These are phyloP conservation scores for Aspergillus baeticus DNA, from an alignment of 495 filamentous ascomycete genomes.

Conservation along the genomic window DNA sequence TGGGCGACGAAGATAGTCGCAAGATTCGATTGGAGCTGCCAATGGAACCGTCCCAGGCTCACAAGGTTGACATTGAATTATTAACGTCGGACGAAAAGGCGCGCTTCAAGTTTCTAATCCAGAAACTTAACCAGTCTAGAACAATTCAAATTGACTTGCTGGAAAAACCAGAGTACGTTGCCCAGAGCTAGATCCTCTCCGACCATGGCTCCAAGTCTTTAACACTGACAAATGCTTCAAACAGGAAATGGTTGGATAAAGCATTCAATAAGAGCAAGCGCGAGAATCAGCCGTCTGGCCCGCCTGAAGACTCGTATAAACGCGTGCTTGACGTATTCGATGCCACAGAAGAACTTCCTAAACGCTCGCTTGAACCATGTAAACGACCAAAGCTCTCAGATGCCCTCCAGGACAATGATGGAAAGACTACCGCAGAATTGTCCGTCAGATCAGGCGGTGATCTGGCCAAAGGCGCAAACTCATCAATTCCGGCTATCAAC, in stretches of 20 bases:
- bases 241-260: slow-evolving; percentile 37
- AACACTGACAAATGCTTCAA: background rate
- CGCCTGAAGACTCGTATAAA: slow-evolving; percentile 12
- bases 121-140: background rate
- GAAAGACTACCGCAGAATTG: slow-evolving; percentile 8
- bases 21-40: slow-evolving; percentile 38
- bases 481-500: background rate
- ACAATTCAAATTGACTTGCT: slow-evolving; percentile 8
- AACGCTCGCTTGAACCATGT: slow-evolving; percentile 1
- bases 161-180: slow-evolving; percentile 24
- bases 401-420: slow-evolving; percentile 25
- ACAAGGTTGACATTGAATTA: slow-evolving; percentile 40
- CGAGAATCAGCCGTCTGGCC: background rate
- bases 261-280: slow-evolving; percentile 28
- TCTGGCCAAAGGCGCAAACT: background rate
- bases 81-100: slow-evolving; percentile 13
- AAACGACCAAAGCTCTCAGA: slow-evolving; percentile 36
- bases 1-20: slow-evolving; percentile 25
- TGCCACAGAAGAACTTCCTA: background rate
- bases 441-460: slow-evolving; percentile 1
- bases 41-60: slow-evolving; percentile 18
- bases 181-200: background rate
- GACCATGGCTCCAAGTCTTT: background rate
- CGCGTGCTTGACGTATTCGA: slow-evolving; percentile 8
- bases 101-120: slow-evolving; percentile 20